A percentile compares a stretch with the other conserved stretches of the same genome.
Conservation (phyloP, 371 early-diverging fungal genomes). For the Rhizopus sp. region DNA sequence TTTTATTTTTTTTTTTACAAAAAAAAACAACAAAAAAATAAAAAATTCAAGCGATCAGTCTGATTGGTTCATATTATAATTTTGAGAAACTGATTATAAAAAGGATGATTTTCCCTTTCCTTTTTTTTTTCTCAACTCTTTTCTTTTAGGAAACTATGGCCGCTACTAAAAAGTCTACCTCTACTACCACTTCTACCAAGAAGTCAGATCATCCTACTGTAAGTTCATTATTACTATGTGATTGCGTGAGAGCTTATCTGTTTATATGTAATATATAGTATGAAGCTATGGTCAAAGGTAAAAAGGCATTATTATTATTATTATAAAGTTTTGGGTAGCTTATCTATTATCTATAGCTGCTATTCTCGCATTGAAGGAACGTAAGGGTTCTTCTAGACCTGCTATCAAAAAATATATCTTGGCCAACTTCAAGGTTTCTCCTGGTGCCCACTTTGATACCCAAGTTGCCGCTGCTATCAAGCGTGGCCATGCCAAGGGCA, state of each 20-base stretch:
- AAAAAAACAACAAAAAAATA: not conserved
- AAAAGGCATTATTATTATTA: not conserved
- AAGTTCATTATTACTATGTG: conserved; percentile 17
- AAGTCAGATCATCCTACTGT: conserved; percentile 55
- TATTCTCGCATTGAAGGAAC: conserved; percentile 72
- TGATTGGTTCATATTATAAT: conserved; percentile 6
- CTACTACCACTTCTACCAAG: conserved; percentile 40
- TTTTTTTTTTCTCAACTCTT: conserved; percentile 5
- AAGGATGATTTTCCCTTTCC: conserved; percentile 7
- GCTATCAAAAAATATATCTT: conserved; percentile 85
- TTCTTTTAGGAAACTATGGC: conserved; percentile 16
- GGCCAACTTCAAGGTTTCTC: conserved; percentile 67
- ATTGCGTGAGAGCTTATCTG: not conserved
- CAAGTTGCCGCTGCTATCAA: conserved; percentile 76
- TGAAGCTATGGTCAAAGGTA: conserved; percentile 54
- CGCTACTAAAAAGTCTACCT: conserved; percentile 27
- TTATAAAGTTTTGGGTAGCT: not conserved
- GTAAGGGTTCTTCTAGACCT: conserved; percentile 77
- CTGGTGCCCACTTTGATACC: conserved; percentile 57
- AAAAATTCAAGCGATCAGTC: not conserved
- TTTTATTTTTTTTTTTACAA: conserved; percentile 2
- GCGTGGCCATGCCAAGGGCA: conserved; percentile 69
- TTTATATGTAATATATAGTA: conserved; percentile 32
- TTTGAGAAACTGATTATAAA: not conserved
- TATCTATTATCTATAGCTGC: conserved; percentile 42